Evolutionary conservation across 169 alveolate species (phyloP), one percentile per base, ranked within the genome.

Genomic region (Plasmodium cynomolgi): DNA sequence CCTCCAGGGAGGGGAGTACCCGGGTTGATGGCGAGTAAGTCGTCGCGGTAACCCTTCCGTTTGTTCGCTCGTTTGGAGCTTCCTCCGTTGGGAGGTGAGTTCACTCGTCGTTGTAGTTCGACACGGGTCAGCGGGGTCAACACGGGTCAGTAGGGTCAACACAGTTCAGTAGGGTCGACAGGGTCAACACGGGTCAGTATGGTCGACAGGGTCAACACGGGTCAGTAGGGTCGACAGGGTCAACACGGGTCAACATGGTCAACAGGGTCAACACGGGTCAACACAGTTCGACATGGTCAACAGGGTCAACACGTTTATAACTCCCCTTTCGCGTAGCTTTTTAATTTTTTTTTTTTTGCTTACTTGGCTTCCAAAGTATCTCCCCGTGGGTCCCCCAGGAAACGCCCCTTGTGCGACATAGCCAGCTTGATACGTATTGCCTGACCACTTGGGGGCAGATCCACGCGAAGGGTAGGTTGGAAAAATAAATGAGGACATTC

Each of bases 341-440:
- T 23, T 71, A 8, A 20, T 37, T 15, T 26, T 20, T 85, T 44
- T 50, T 31, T 29, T 37, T 39, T 31, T 47, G 9, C 13, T 74
- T 85, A 75, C 86, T 33, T 34, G 47, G 58, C 37, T 58, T 75
- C 93, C 93, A 85, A 17, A 85, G 26, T 17, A 85, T 85, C 81
- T 85, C 93, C 29, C 85, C 93, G 20, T 77, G 71, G 37, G 56
- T 37, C 8, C 86, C 93, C 39, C 41, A 39, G 9, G 79, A 23
- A 23, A 44, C 26, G 33, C 37, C 80, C 31, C 13, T 54, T n/a
- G 39, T 75, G 37, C 23, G 37, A 15, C 41, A 41, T 9, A 75
- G 8, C 31, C 15, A n/a, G 20, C 31, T 13, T 17, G 81, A 54
- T 20, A 34, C n/a, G 41, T 17, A 68, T 7, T 37, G 29, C 26